Evolutionary conservation across 768 basidiomycete genomes (phyloP), one percentile per base, ranked within the genome.

Genomic region (Hydnomerulius pinastri): DNA sequence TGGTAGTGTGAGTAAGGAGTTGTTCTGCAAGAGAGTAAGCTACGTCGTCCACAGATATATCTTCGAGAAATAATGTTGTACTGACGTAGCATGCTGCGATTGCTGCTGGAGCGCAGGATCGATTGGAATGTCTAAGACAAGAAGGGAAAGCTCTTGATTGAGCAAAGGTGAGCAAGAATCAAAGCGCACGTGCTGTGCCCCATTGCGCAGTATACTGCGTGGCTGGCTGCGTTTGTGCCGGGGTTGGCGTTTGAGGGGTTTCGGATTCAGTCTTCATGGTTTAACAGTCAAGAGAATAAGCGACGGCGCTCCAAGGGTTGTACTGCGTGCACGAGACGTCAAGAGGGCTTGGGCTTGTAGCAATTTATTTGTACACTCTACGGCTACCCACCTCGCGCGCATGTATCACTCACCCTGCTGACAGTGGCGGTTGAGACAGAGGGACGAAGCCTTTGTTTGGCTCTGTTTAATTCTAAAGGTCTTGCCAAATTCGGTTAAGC

Each of bases 41-140:
- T 30, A 33, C 12, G 21, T 15, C 21, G 24, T 18, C 15, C 43
- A n/a, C 17, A 8, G 8, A 23, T 7, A 25, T 25, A 13, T 15
- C 17, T 15, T 3, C 41, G 42, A 32, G 40, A 36, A 8, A 44
- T 25, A 42, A 20, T 39, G 41, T 35, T 48, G 43, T 51, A 57
- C 64, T 74, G 70, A 76, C 75, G 77, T 71, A 51, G 73, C 66
- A 57, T 73, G 74, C 41, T 68, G 71, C 12, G 79, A 66, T 60
- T 84, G 82, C 50, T 81, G 79, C 65, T 86, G 85, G 37, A 86
- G 71, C n/a, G 80, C 81, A 25, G 84, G 83, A 62, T 86, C 83
- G 45, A 85, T 84, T 10, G 82, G 79, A 25, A 85, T 85, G 54
- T 81, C 83, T 82, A 57, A 10, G 35, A 56, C 29, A 40, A 50